Evolutionary conservation across 345 rosid species (phyloP).

Genomic region (Kandelia obovata): DNA sequence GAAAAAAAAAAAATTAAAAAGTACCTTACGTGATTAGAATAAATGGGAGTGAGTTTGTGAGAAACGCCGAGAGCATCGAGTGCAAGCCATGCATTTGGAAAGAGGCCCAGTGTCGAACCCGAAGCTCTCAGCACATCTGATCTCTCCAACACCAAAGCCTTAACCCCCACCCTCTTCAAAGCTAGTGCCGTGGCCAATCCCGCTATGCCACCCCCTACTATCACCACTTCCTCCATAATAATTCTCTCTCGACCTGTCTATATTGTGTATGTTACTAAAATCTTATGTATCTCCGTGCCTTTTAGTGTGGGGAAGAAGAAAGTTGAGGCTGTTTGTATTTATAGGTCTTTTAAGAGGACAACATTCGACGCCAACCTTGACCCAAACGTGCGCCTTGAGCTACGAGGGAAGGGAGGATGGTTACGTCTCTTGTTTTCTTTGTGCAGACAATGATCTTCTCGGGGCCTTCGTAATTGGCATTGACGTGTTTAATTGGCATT

Average conservation of each 20-base stretch:
- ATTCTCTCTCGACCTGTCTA: neutral
- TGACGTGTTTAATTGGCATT: too few relatives aligned
- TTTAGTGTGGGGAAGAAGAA: too few relatives aligned
- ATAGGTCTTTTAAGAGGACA: too few relatives aligned
- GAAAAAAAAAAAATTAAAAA: neutral
- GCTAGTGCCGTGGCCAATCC: slow-evolving; percentile 42
- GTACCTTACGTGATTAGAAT: slow-evolving; percentile 1
- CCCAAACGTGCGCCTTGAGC: too few relatives aligned
- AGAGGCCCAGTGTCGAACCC: slow-evolving; percentile 29
- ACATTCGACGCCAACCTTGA: too few relatives aligned
- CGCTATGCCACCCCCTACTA: slow-evolving; percentile 38
- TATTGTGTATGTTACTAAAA: too few relatives aligned
- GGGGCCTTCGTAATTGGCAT: too few relatives aligned
- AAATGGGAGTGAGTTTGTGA: slow-evolving; percentile 33
- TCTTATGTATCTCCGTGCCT: neutral
- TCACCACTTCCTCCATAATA: slow-evolving; percentile 30
- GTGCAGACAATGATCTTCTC: too few relatives aligned
- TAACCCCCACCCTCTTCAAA: slow-evolving; percentile 31
- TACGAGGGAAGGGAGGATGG: too few relatives aligned
- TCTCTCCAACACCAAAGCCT: slow-evolving; percentile 34
- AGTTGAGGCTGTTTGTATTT: too few relatives aligned
- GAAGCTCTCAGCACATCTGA: slow-evolving; percentile 24
- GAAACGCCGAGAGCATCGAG: slow-evolving; percentile 41
- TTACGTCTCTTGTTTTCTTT: too few relatives aligned
- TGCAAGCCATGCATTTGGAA: slow-evolving; percentile 39